Base-by-base conservation (phyloP, 164 flowering plant species). In the Piper betle region DNA sequence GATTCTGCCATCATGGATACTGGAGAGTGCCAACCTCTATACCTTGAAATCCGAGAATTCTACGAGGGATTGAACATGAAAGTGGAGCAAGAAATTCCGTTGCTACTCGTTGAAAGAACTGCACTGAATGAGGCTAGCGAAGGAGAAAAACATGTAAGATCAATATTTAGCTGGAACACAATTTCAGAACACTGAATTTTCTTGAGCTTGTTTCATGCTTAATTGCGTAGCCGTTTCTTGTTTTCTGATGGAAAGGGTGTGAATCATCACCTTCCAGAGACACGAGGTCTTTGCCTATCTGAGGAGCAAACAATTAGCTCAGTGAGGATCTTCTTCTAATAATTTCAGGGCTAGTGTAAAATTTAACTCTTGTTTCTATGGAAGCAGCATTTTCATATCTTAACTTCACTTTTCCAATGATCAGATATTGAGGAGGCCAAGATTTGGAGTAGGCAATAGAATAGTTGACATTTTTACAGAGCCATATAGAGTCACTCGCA, bases 61-160 rank as follows among this genome's bases (percentile, higher is more conserved):
- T 89, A 85, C 61, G 89, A 84, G 72, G 74, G 82, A 11, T 62
- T 89, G 58, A 70, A 79, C 68, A 89, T 89, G 97, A 84, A 80
- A 72, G 70, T 89, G 62, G 84, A 79, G 69, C 97, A 89, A 73
- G 73, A 84, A 67, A 79, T 89, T 67, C 97, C 97, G 16, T 71
- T 89, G 43, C 85, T 85, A 41, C 69, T 89, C 82, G 97, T 89
- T 56, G 92, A 87, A 71, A 85, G 91, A 59, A 84, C 83, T 65
- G 94, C 94, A 57, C 75, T 89, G n/a, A 87, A 89, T 76, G 95
- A 85, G 68, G 97, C 95, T 64, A 74, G 84, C 73, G 95, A 82
- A 55, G 94, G 90, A 68, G 97, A 89, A 78, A 85, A 72, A 65
- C 67, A 71, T 64, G 97, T 89, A 85, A 78, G 79, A 17, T 39